Percentiles rank a stretch among this genome's conserved stretches.
These are phyloP conservation scores for Peniophora sp. DNA, from an alignment of 1,284 basidiomycete species.

Conservation along the genomic window DNA sequence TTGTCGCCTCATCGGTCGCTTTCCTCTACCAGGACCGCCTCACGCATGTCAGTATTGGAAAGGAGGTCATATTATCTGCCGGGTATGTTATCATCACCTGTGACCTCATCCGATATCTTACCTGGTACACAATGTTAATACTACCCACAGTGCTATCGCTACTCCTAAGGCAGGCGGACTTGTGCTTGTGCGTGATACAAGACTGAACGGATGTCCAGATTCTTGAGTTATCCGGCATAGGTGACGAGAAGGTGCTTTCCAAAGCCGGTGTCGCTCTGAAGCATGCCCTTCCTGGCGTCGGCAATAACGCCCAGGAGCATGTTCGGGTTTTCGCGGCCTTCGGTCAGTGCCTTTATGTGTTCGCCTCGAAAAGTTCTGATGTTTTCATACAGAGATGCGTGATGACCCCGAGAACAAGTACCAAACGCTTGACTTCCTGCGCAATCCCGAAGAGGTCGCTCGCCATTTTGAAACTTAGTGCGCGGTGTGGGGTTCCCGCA, in stretches of 20 bases:
- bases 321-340: conserved; percentile 17
- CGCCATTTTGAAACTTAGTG: conserved; percentile 23
- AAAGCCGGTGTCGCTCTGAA: conserved; percentile 28
- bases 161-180: not conserved
- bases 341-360: conserved; percentile 13
- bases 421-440: conserved; percentile 22
- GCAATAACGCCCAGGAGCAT: conserved; percentile 45
- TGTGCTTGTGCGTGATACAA: conserved; percentile 24
- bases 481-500: conserved; percentile 7
- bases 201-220: conserved; percentile 25
- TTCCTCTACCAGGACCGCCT: conserved; percentile 17
- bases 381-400: conserved; percentile 18
- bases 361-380: not conserved
- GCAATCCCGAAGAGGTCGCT: conserved; percentile 17
- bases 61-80: conserved; percentile 34
- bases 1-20: conserved; percentile 16
- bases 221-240: conserved; percentile 44
- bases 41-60: conserved; percentile 13
- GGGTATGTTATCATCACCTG: conserved; percentile 17
- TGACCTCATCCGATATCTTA: no score
- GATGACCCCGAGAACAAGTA: conserved; percentile 15
- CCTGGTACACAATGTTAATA: no score
- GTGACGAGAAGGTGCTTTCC: conserved; percentile 29
- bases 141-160: not conserved
- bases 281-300: conserved; percentile 39